Conservation (phyloP, 2,329 filamentous ascomycete species). For the Hysterium pulicare region DNA sequence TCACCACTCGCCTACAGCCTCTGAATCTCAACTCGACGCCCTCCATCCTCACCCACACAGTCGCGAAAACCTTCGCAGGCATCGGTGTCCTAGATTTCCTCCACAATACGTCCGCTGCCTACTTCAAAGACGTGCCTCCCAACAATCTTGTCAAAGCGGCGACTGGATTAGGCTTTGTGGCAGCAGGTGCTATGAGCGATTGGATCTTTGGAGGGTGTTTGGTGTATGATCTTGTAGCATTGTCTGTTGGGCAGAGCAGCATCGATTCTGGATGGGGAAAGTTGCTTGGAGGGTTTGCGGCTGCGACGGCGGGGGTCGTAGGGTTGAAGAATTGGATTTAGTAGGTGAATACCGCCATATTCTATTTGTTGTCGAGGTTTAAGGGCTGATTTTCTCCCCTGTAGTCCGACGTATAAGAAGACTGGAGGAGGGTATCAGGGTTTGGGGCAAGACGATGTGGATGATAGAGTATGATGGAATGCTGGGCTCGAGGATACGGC, state of each 20-base stretch:
- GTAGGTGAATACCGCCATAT: too few species aligned
- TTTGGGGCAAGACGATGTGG: conserved; percentile 3
- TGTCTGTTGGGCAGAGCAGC: conserved; percentile 52
- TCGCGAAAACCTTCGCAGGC: conserved; percentile 58
- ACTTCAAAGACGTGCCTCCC: conserved; percentile 50
- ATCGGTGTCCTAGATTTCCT: conserved; percentile 59
- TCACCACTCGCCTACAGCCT: conserved; percentile 46
- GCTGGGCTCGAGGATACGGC: neutral
- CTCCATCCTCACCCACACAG: conserved; percentile 56
- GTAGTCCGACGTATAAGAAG: conserved; percentile 4
- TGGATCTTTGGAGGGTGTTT: conserved; percentile 61
- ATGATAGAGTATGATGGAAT: conserved; percentile 2
- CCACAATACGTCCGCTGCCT: conserved; percentile 57
- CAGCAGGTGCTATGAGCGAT: conserved; percentile 50
- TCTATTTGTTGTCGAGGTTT: neutral
- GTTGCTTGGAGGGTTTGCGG: conserved; percentile 51
- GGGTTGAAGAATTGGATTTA: conserved; percentile 50
- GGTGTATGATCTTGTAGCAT: conserved; percentile 56
- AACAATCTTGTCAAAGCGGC: conserved; percentile 48
- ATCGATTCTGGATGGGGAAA: conserved; percentile 48
- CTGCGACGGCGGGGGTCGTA: conserved; percentile 53
- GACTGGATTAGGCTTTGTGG: conserved; percentile 54
- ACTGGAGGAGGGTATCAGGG: conserved; percentile 2
- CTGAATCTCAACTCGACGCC: conserved; percentile 51
- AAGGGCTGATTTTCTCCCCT: neutral